These are phyloP conservation scores for Paraleonurus japonicus DNA, from an alignment of 257 asterid species.

Conservation along the genomic window DNA sequence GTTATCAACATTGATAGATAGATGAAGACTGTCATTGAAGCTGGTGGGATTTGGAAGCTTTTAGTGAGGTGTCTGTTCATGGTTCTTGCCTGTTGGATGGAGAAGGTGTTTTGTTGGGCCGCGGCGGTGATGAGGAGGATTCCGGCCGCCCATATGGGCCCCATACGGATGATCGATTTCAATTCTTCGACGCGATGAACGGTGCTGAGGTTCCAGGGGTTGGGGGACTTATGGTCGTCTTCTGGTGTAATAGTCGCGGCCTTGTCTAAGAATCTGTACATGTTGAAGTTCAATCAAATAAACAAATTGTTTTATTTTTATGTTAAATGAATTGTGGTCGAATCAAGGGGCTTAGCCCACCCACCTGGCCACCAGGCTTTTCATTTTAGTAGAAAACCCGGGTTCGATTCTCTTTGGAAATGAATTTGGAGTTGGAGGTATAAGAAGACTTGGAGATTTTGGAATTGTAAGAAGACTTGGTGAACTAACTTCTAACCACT, in stretches of 20 bases:
- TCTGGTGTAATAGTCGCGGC: slow-evolving; percentile 64
- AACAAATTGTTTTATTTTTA: background rate
- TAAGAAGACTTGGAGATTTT: no score
- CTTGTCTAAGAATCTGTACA: slow-evolving; percentile 67
- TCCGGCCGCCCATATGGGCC: slow-evolving; percentile 96
- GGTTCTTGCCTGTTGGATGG: slow-evolving; percentile 75
- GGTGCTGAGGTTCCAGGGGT: slow-evolving; percentile 69
- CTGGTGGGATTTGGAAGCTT: slow-evolving; percentile 73
- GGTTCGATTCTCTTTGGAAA: no score
- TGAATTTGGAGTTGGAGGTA: no score
- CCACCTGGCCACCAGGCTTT: no score
- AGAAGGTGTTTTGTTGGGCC: slow-evolving; percentile 81
- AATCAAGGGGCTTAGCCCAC: no score
- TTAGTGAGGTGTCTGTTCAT: slow-evolving; percentile 67
- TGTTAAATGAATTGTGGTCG: background rate
- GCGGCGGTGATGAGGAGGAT: slow-evolving; percentile 72
- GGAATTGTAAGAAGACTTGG: no score
- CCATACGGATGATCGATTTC: slow-evolving; percentile 74
- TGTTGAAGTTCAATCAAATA: background rate
- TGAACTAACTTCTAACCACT: no score
- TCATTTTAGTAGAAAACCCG: no score
- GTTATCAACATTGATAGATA: slow-evolving; percentile 58
- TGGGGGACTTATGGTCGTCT: slow-evolving; percentile 59
- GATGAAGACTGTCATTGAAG: slow-evolving; percentile 78
- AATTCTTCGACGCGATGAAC: slow-evolving; percentile 90